Evolutionary conservation across 257 asterid species (phyloP).

Genomic region (Gentiana macrophylla): DNA sequence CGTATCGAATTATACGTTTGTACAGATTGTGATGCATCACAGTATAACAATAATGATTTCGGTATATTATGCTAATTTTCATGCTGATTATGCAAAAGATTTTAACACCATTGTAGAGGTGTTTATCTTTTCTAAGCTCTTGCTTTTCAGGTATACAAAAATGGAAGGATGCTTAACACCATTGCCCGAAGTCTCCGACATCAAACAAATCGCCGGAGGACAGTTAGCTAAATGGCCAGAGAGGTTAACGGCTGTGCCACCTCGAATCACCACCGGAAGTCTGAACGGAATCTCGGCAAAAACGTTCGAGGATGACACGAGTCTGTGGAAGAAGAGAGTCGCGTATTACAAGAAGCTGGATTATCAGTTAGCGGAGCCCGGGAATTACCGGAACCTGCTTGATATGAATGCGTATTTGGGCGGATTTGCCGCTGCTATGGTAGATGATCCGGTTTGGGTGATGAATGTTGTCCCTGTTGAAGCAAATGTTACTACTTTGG

Average conservation of each 20-base stretch:
- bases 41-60: no score
- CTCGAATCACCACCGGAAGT: conserved; percentile 53
- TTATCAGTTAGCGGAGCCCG: conserved; percentile 62
- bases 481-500: conserved; percentile 48
- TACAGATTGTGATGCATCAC: no score
- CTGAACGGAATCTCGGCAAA: conserved; percentile 44
- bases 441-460: conserved; percentile 79
- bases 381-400: conserved; percentile 77
- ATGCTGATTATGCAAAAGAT: no score
- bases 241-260: conserved; percentile 63
- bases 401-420: conserved; percentile 87
- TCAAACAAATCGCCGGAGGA: conserved; percentile 64
- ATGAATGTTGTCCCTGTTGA: conserved; percentile 72
- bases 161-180: conserved; percentile 81
- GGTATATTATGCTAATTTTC: no score
- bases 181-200: conserved; percentile 61
- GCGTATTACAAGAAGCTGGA: conserved; percentile 60
- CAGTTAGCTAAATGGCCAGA: conserved; percentile 66
- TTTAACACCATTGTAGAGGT: no score
- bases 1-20: no score
- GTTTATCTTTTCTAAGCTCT: no score
- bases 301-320: conserved; percentile 31
- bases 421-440: conserved; percentile 88
- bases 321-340: conserved; percentile 64
- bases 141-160: conserved; percentile 60